Evolutionary conservation across 345 rosid species (phyloP).

Genomic region (Salix koriyanagi): DNA sequence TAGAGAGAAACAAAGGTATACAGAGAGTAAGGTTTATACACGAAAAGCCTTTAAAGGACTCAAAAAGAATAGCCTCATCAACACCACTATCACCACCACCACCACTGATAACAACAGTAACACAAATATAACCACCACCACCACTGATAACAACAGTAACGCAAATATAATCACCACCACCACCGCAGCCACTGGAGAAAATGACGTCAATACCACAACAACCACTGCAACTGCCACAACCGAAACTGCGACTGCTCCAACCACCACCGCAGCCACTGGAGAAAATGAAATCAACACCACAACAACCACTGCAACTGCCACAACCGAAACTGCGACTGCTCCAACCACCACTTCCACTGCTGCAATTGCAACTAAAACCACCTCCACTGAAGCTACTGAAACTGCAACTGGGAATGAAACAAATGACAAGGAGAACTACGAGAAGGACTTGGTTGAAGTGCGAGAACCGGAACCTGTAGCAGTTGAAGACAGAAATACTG

Average conservation of each 20-base stretch:
- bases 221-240: background rate
- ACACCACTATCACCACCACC: background rate
- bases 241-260: background rate
- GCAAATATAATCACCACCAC: background rate
- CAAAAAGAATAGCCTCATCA: slow-evolving; percentile 28
- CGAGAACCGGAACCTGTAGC: slow-evolving; percentile 28
- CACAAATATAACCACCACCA: background rate
- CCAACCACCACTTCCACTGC: background rate
- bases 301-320: background rate
- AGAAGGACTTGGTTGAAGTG: slow-evolving; percentile 28
- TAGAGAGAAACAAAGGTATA: slow-evolving; percentile 60
- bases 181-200: background rate
- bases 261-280: background rate
- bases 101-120: background rate
- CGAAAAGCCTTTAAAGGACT: slow-evolving; percentile 65
- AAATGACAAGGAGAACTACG: background rate
- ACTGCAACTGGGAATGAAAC: background rate
- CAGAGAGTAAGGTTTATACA: slow-evolving; percentile 63
- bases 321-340: background rate
- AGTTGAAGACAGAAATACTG: slow-evolving; percentile 31
- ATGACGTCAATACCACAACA: background rate
- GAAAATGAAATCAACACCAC: background rate
- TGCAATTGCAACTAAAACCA: background rate
- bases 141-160: background rate
- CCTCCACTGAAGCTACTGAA: background rate